These are phyloP conservation scores for Gaeumannomyces sp. DNA, from an alignment of 2,329 filamentous ascomycete genomes.

Conservation along the genomic window DNA sequence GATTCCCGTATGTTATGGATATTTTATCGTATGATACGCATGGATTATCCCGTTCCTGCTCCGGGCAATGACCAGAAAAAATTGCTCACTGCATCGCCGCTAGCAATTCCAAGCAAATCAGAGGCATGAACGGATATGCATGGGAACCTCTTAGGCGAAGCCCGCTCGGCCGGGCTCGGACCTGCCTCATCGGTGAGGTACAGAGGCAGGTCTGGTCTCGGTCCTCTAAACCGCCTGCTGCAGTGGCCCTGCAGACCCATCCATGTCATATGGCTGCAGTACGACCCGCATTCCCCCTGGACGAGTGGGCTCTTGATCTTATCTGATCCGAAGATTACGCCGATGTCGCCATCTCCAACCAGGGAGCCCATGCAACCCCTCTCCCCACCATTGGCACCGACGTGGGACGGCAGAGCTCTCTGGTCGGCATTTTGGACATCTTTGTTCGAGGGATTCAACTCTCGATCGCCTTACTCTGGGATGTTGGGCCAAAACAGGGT, in stretches of 20 bases:
- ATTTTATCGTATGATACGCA: background rate
- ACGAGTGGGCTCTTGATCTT: slow-evolving; percentile 32
- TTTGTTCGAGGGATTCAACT: background rate
- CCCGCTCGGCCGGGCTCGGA: background rate
- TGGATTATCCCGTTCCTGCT: background rate
- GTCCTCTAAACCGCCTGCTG: background rate
- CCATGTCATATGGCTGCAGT: background rate
- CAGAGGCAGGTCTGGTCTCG: too few species aligned
- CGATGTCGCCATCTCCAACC: slow-evolving; percentile 31
- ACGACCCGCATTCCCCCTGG: slow-evolving; percentile 14
- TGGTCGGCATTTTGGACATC: background rate
- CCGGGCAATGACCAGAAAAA: background rate
- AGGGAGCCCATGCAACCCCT: slow-evolving; percentile 12
- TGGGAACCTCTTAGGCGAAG: background rate
- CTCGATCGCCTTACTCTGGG: too few species aligned
- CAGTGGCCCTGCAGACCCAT: slow-evolving; percentile 3
- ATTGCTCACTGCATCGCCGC: background rate
- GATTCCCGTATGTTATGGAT: too few species aligned
- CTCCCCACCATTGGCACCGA: background rate
- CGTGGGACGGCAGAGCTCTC: background rate
- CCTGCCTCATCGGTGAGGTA: background rate
- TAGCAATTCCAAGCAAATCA: background rate
- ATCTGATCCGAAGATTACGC: slow-evolving; percentile 49
- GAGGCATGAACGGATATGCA: background rate
- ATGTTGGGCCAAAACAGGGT: too few species aligned